These are phyloP conservation scores for Novymonas esmeraldas DNA, from an alignment of 208 protist species.

Conservation along the genomic window DNA sequence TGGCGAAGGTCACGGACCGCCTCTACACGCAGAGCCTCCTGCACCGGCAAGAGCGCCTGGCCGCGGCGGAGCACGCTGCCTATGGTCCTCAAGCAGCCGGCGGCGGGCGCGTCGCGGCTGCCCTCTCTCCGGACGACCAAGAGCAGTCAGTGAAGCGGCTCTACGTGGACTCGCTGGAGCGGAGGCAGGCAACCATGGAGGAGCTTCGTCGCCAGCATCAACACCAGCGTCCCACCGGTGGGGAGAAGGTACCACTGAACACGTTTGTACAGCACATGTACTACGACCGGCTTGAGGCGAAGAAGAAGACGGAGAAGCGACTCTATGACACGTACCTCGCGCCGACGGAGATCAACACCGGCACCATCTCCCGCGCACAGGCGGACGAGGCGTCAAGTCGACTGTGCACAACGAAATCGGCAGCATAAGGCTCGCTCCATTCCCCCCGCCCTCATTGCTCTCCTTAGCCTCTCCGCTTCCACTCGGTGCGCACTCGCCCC, in stretches of 20 bases:
- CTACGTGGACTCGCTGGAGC: conserved; percentile 49
- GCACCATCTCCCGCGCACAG: conserved; percentile 35
- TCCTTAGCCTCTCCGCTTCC: neutral
- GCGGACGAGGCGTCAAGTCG: conserved; percentile 26
- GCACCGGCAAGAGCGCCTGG: conserved; percentile 34
- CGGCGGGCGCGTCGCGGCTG: neutral
- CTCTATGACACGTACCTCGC: conserved; percentile 78
- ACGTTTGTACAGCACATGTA: conserved; percentile 84
- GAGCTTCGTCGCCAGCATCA: conserved; percentile 40
- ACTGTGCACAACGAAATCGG: conserved; percentile 35
- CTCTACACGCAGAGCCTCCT: conserved; percentile 65
- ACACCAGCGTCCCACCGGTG: conserved; percentile 15
- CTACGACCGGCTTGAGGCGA: conserved; percentile 49
- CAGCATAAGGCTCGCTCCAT: neutral
- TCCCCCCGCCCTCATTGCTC: neutral
- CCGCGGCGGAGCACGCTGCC: conserved; percentile 25
- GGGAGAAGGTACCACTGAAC: conserved; percentile 45
- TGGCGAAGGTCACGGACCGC: conserved; percentile 67
- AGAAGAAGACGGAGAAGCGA: conserved; percentile 72
- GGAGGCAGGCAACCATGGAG: conserved; percentile 35
- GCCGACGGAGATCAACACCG: conserved; percentile 58
- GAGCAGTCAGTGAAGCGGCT: conserved; percentile 51
- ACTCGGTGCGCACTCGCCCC: neutral
- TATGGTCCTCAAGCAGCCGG: conserved; percentile 7
- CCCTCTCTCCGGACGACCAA: conserved; percentile 36